phyloP scores from a whole-genome alignment of 2,329 filamentous ascomycete species.

The Microdochium paspali region DNA sequence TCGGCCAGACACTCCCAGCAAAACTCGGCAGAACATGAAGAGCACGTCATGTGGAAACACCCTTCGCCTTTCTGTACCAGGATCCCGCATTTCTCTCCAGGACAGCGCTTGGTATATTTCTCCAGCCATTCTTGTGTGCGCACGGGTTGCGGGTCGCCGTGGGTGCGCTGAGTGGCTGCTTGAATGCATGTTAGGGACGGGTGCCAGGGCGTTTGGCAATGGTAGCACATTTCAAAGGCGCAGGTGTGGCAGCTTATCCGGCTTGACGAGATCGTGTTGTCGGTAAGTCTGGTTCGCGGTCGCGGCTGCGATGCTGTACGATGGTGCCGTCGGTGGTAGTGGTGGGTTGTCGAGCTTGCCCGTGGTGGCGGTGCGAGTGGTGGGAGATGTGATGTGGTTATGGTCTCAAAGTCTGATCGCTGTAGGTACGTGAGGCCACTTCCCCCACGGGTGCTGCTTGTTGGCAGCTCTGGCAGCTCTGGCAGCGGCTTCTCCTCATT shows the following conservation, averaged over 20 bases:
- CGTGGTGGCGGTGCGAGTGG: not conserved
- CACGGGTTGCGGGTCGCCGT: not conserved
- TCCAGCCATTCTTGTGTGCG: slow-evolving; percentile 10
- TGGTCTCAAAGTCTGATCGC: too few relatives aligned
- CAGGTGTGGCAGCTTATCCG: slow-evolving; percentile 13
- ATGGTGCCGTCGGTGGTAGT: not conserved
- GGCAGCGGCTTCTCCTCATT: not conserved
- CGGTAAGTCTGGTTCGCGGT: too few relatives aligned
- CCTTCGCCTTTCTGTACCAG: slow-evolving; percentile 12
- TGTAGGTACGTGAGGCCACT: too few relatives aligned
- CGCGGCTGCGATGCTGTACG: not conserved
- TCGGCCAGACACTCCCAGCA: slow-evolving; percentile 20
- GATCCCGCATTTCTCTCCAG: slow-evolving; percentile 8
- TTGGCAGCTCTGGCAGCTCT: not conserved
- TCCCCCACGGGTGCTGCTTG: too few relatives aligned
- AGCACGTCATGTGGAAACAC: slow-evolving; percentile 9
- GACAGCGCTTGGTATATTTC: slow-evolving; percentile 14
- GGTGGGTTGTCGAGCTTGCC: not conserved
- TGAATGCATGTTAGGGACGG: slow-evolving; percentile 11
- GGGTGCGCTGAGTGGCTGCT: slow-evolving; percentile 3
- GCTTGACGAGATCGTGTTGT: slow-evolving; percentile 5
- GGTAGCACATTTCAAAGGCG: slow-evolving; percentile 15
- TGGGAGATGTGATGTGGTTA: not conserved
- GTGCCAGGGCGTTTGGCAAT: slow-evolving; percentile 15
- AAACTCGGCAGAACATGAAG: slow-evolving; percentile 7